phyloP scores from a whole-genome alignment of 208 protist species.

The Tetramitus jugosus region DNA sequence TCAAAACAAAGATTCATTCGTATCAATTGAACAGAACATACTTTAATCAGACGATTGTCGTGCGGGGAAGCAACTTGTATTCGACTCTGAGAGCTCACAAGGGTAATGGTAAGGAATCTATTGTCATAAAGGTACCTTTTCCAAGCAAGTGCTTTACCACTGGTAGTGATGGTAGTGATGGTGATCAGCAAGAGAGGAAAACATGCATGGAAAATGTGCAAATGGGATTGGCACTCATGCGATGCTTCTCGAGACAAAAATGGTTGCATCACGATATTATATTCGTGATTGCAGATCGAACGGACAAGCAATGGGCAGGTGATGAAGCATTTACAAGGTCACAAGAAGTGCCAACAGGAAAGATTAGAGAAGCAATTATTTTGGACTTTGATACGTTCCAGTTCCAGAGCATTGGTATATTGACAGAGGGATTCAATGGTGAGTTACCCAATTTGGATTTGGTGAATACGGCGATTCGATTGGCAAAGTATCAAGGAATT shows the following conservation, averaged over 20 bases:
- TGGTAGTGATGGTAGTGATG: no score
- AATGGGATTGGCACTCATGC: background rate
- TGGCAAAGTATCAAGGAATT: background rate
- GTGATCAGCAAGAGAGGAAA: no score
- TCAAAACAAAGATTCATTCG: background rate
- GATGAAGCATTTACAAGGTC: background rate
- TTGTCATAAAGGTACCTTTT: background rate
- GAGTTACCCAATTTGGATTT: conserved; percentile 21
- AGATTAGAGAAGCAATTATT: conserved; percentile 15
- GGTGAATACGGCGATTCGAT: background rate
- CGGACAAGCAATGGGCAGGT: background rate
- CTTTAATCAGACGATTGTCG: background rate
- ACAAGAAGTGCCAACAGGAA: background rate
- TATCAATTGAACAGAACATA: background rate
- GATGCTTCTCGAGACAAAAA: background rate
- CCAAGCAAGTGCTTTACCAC: background rate
- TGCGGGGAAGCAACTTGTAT: background rate
- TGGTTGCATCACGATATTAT: conserved; percentile 20
- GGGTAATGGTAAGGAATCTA: conserved; percentile 14
- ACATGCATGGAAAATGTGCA: no score
- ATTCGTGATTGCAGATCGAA: background rate
- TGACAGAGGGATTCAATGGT: conserved; percentile 19
- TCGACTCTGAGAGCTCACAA: background rate
- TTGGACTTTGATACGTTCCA: conserved; percentile 11
- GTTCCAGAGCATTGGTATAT: background rate